Evolutionary conservation across 345 rosid genomes (phyloP), one percentile per base, ranked within the genome.

Genomic region (Moricandia moricandioides): DNA sequence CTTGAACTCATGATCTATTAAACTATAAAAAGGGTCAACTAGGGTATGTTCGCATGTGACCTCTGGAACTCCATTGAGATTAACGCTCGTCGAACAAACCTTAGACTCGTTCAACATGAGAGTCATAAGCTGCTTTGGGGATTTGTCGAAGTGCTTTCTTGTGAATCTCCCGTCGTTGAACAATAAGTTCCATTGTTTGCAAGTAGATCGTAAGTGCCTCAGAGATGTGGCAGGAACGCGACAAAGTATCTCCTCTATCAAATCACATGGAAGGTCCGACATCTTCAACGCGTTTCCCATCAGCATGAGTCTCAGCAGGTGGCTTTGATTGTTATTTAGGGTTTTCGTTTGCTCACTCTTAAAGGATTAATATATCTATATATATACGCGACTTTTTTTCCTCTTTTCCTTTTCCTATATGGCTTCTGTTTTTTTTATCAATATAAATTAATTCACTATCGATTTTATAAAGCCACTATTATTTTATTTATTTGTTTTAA

Each of bases 141-240:
- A 4, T 24, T 35, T 24, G 13, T 24, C 6, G 0, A n/a, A 69
- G 14, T 69, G 73, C 0, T 57, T 69, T 26, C 11, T 56, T 56
- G 37, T 37, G 37, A 69, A 69, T 37, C 26, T 37, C 2, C 0
- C 29, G 7, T 39, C 16, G 12, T 27, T 39, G 55, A 57, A 3
- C 12, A 69, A 69, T 21, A 0, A 2, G 63, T 69, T 55, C 72
- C 52, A 69, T 54, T 0, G 49, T 54, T 68, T 68, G 34, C 71
- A 54, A 21, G 72, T 68, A 35, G 0, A 34, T 35, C 35, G 52
- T 35, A 69, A 21, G 0, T 33, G 72, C 26, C 24, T 13, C n/a
- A 69, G 9, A 13, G 62, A 69, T 21, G 52, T 21, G 4, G 62
- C 62, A 1, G 62, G 72, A 68, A 54, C 35, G 5, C 51, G 51